Evolutionary conservation across 768 basidiomycete species (phyloP).

Genomic region (Daedaleopsis nitida): DNA sequence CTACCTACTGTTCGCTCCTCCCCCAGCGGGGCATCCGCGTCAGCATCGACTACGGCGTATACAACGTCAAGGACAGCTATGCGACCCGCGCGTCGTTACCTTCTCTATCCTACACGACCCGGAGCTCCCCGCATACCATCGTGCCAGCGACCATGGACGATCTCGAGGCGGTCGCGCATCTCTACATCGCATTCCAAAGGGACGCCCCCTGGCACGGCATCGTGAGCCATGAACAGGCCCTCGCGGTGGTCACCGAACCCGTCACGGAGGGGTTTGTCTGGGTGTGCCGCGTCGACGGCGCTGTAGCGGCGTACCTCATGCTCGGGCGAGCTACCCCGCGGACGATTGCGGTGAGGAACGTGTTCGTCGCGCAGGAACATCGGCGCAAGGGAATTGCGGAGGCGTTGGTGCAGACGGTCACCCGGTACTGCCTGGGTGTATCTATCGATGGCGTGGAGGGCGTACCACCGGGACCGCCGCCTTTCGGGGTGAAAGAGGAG

Average conservation of each 20-base stretch:
- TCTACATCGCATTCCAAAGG: constrained; percentile 13
- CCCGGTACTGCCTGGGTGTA: constrained; percentile 22
- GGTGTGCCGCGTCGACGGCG: constrained; percentile 6
- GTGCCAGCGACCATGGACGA: constrained; percentile 1
- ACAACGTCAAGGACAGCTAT: constrained; percentile 5
- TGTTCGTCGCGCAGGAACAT: constrained; percentile 16
- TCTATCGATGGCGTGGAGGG: constrained; percentile 3
- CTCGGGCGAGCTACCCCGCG: constrained; percentile 18
- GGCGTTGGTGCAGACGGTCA: constrained; percentile 18
- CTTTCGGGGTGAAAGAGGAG: constrained; percentile 11
- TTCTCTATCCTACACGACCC: neutral
- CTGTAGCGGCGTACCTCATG: constrained; percentile 13
- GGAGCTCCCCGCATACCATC: neutral
- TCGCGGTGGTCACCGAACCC: neutral
- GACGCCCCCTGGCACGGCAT: neutral
- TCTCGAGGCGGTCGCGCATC: constrained; percentile 6
- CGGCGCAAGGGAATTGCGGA: constrained; percentile 25
- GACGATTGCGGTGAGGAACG: constrained; percentile 23
- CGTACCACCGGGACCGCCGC: neutral
- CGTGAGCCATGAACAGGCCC: neutral
- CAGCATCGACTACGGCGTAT: neutral
- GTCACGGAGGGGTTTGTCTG: constrained; percentile 2
- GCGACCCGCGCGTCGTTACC: constrained; percentile 18
- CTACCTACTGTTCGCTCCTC: constrained; percentile 6
- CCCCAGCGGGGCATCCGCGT: neutral